Base-by-base conservation (phyloP, 495 filamentous ascomycete species). In the Lasiosphaeris hirsuta region DNA sequence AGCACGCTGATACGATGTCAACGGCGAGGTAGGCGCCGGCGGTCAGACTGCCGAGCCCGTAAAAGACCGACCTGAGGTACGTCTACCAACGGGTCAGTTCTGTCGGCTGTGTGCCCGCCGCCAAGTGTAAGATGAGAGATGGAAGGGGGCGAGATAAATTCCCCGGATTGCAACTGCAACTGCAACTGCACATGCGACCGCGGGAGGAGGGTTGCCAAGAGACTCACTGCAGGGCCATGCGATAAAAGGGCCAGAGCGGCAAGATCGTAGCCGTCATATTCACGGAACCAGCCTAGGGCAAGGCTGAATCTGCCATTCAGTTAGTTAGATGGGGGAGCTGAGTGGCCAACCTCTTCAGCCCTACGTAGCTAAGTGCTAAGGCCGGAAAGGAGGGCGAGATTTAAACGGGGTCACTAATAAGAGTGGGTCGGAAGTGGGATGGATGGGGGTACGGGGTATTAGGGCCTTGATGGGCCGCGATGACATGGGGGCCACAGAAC, bases 201-300 rank as follows among this genome's bases (percentile, higher is more conserved):
- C 33, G 54, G 56, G 56, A 40, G 19, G 11, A 42, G 51, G 23
- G 18, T 30, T 33, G 14, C 7, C 13, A 37, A 40, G 18, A 11
- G 51, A 71, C 79, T 73, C 69, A 83, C 80, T 49, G 80, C 81
- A 35, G 91, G 91, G 10, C 86, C 77, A 69, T 89, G 84, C 19
- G 86, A 84, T 5, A 96, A 72, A 53, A 89, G 72, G 19, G 83
- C 81, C 63, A 92, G 77, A 15, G 83, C 76, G 33, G 81, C 80
- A 55, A 90, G 72, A 74, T 95, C 91, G 63, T 86, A 80, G 63
- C 82, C 79, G 68, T 93, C 90, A 66, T 83, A 90, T 46, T 83
- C 77, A 37, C 84, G 73, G 58, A 75, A 79, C 90, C 90, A 95
- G 35, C 81, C 84, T 14, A 90, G 60, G 18, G 77, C 85, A 46